Evolutionary conservation across 495 filamentous ascomycete species (phyloP).

Genomic region (Sordaria brevicollis): DNA sequence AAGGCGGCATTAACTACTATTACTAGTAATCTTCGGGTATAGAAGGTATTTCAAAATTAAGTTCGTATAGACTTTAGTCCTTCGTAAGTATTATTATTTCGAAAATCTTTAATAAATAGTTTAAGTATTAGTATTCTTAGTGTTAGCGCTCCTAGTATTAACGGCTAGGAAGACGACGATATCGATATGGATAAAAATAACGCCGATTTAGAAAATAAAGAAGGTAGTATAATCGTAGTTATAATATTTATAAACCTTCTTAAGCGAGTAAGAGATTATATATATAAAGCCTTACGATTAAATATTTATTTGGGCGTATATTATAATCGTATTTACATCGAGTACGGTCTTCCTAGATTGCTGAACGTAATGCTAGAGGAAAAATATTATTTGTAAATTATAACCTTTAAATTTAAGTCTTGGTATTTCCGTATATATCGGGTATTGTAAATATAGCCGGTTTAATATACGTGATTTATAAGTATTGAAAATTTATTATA

Average conservation of each 20-base stretch:
- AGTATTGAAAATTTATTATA: not conserved
- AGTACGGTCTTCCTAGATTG: not conserved
- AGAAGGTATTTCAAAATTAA: too few species aligned
- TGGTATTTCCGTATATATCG: too few species aligned
- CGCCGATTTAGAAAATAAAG: not conserved
- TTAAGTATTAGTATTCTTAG: too few species aligned
- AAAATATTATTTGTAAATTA: not conserved
- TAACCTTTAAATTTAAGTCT: not conserved
- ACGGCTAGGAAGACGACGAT: not conserved
- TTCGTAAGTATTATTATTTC: too few species aligned
- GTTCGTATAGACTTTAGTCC: too few species aligned
- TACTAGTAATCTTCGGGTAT: too few species aligned
- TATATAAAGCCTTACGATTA: not conserved
- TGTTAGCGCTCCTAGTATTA: not conserved
- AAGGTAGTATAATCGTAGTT: not conserved
- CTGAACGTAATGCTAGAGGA: not conserved
- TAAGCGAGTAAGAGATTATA: not conserved
- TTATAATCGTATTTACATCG: not conserved
- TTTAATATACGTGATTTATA: too few species aligned
- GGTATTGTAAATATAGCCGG: too few species aligned
- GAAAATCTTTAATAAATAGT: too few species aligned
- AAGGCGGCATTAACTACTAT: too few species aligned
- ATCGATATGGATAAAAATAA: not conserved
- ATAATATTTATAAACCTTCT: not conserved
- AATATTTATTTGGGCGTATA: not conserved